Base-by-base conservation (phyloP, 306 rosid genomes). In the Trifolium subterraneum region DNA sequence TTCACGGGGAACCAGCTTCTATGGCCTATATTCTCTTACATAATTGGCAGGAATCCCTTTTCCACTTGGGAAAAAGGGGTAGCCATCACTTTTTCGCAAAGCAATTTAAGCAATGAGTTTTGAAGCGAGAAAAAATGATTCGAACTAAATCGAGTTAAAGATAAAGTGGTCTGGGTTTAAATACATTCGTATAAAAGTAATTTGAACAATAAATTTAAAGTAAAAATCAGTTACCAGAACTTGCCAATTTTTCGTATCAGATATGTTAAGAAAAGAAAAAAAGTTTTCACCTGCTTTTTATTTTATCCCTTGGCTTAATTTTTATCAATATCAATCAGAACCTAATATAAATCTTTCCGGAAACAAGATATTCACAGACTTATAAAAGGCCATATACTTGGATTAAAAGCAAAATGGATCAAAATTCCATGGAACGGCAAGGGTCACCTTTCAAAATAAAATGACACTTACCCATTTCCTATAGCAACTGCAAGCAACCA, bases 1-100 rank as follows among this genome's bases (percentile, higher is more conserved):
- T 60, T 73, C 70, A 73, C 70, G 77, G 59, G 60, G 42, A 27
- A 59, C 27, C 22, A 64, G 64, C 42, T 42, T 31, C 20, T 12
- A 12, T 18, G 31, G 0, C 44, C 25, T 50, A 16, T 48, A 29
- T 48, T 23, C 13, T 31, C 61, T 10, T 7, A 5, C 3, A 47
- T 47, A 11, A 42, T 42, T 42, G 44, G 51, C n/a, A 13, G 7
- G 1, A 45, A n/a, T 54, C 19, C 39, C 38, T 31, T 33, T 12
- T 27, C 15, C 2, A 23, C 66, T 23, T 56, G 67, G 68, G 10
- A 56, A 72, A 39, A 56, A 39, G 4, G 2, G 56, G 36, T 72
- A 15, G 10, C 44, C 68, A 41, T 20, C 55, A 39, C 67, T 58
- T 72, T 58, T 41, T 56, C 2, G 41, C 55, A 10, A 25, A 39